Evolutionary conservation across 2,329 filamentous ascomycete species (phyloP), one percentile per base, ranked within the genome.

Genomic region (Juglanconis oblonga): DNA sequence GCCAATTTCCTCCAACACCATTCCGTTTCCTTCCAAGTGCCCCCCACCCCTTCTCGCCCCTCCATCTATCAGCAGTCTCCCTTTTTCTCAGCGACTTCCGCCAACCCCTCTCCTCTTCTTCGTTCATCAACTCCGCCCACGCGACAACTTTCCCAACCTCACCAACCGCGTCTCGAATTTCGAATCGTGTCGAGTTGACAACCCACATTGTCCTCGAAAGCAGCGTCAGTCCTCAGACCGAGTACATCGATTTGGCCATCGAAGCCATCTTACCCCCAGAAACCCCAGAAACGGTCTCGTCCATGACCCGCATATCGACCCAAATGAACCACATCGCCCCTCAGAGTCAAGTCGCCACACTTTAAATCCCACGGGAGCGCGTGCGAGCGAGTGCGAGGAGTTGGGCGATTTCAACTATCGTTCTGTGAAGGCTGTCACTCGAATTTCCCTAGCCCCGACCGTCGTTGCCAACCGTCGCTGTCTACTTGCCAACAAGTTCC

Each of bases 341-440:
- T 65, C 72, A 77, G 65, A 79, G 79, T 80, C 79, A 79, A 76
- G 77, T 77, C 79, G 82, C 81, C 84, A 87, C 85, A 81, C 86
- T 88, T 87, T 88, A 85, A 88, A 85, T 76, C 81, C 80, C 79
- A 87, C 85, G 85, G 83, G 83, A 85, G 80, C 78, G 81, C 80
- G 81, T 78, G 81, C 80, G 81, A 84, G 82, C 76, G 81, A 85
- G 81, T 73, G 77, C 48, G 40, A 52, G 52, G 51, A 76, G 65
- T 72, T 77, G 40, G 76, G 74, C 80, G 80, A 83, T 83, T 78
- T 85, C 82, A 84, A 85, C 80, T 76, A 83, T 84, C 81, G 77
- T 79, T 76, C 78, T 79, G 75, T 70, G 72, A 74, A 71, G 72
- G 71, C 17, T 66, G 66, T 62, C 57, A 67, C 65, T 64, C 60